Evolutionary conservation across 176 grass and related monocot genomes (phyloP), one percentile per base, ranked within the genome.

Genomic region (Aegilops speltoides): DNA sequence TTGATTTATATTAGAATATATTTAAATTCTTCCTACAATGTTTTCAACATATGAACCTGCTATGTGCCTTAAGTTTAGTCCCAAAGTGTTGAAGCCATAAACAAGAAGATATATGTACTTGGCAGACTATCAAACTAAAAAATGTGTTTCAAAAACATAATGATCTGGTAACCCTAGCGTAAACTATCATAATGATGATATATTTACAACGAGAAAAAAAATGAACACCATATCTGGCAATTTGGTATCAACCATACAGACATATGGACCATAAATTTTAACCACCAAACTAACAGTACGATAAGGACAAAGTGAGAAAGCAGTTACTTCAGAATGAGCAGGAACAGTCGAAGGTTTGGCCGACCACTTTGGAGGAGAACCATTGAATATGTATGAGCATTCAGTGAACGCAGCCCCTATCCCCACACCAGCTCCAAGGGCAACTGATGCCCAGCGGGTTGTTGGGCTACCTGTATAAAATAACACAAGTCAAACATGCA

Each of bases 371-470:
- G 91, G 86, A 85, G 93, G 87, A 94, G 88, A 89, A 25, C 84
- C 88, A 89, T 91, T 88, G 84, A 98, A 92, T 66, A 96, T 77
- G 76, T 96, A 98, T 3, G 96, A 98, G 59, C 93, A 92, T 84
- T 98, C 93, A 8, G 90, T 92, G 75, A 94, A 98, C n/a, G 96
- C 96, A 26, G 93, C 86, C 23, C 96, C 96, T 88, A 96, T 88
- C 24, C 96, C 96, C 78, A 91, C 90, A 81, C 96, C 96, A 82
- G 93, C 89, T 82, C 96, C 93, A 84, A 98, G 88, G 57, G 96
- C 93, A 68, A 98, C 90, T 9, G 96, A 91, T 45, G 93, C 96
- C 96, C 96, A 98, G 86, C 96, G 92, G 34, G 88, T 92, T 40
- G 92, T 92, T 56, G 90, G 93, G 91, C 88, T 96, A 88, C 96